Conservation (phyloP, 2,329 filamentous ascomycete species). For the Penicillium sp. region DNA sequence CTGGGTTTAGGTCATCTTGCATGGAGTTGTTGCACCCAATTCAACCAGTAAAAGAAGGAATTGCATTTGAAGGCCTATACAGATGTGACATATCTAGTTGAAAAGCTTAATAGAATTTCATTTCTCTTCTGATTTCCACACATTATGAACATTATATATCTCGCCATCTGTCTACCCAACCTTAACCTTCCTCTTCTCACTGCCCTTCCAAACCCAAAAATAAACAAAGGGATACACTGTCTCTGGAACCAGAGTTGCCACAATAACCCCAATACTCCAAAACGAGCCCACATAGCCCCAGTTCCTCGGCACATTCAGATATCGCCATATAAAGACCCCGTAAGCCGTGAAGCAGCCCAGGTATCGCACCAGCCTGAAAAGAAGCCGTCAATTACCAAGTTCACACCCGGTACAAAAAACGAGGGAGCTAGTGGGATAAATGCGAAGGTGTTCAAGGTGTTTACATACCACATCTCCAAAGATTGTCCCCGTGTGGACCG, state of each 20-base stretch:
- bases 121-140: not conserved
- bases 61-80: not conserved
- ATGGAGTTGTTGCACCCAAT: not conserved
- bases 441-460: no score
- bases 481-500: conserved; percentile 24
- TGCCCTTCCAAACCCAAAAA: conserved; percentile 12
- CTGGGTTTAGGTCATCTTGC: not conserved
- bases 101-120: not conserved
- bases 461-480: conserved; percentile 25
- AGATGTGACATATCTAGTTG: not conserved
- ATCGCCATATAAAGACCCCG: conserved; percentile 28
- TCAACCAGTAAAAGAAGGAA: not conserved
- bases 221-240: conserved; percentile 28
- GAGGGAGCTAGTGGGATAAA: not conserved
- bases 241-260: conserved; percentile 26
- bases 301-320: conserved; percentile 27
- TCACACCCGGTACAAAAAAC: not conserved
- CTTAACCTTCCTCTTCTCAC: conserved; percentile 16
- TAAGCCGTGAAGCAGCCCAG: conserved; percentile 28
- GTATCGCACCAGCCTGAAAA: conserved; percentile 24
- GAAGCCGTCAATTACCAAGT: not conserved
- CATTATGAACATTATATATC: no score
- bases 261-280: conserved; percentile 26
- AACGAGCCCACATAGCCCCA: conserved; percentile 28
- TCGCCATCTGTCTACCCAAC: conserved; percentile 13